Evolutionary conservation across 1,139 yeast genomes (phyloP), one percentile per base, ranked within the genome.

Genomic region (Spathaspora jeffriesii): DNA sequence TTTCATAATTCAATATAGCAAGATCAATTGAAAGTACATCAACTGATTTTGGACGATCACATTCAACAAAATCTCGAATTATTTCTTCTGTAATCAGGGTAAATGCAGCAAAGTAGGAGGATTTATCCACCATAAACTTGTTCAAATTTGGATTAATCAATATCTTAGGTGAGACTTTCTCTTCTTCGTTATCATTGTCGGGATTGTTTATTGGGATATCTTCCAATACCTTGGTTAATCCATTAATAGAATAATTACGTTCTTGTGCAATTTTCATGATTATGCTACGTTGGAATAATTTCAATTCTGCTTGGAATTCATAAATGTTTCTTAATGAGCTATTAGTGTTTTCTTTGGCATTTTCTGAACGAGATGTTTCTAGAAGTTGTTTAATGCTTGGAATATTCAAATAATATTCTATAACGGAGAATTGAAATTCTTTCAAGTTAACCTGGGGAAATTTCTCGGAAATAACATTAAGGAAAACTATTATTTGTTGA

Each of bases 21-120:
- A 90, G 73, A 54, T 93, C 97, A n/a, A 89, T 81, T 4, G 93
- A 84, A 23, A 93, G 68, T 7, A 86, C 73, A 58, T 88, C 93
- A 9, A 88, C 82, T 0, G 91, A 76, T 53, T 92, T 76, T 10
- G 82, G 77, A 51, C 86, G 67, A 14, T 68, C 72, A 31, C 84
- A 74, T 13, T 60, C 57, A 6, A 76, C 71, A 56, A 79, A 81
- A 48, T 79, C 78, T 28, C 68, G 65, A 28, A 80, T 73, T 1
- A 80, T 61, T 25, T 45, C 61, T 37, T 71, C 74, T 0, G 86
- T 82, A 4, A 77, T 53, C 2, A 58, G 51, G 49, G 76, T 70
- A 51, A 68, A 70, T 11, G 52, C 47, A 6, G 50, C 52, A 42
- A 56, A 57, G 50, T 56, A 71, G 1, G 55, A 20, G 0, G 53